Evolutionary conservation across 176 grass and related monocot species (phyloP).

Genomic region (Raddia guianensis): DNA sequence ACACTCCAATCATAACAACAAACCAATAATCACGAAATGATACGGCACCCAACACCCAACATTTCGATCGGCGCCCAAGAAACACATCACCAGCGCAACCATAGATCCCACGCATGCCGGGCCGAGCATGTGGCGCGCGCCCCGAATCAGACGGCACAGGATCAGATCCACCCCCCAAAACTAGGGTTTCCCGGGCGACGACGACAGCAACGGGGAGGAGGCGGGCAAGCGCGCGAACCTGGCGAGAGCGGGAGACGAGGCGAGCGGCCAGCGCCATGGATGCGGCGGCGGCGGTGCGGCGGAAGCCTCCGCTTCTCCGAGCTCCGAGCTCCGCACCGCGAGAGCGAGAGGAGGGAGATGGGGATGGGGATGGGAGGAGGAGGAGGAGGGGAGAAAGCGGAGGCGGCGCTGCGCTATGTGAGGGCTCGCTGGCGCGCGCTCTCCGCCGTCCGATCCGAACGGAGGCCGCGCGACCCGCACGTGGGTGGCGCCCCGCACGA

Average conservation of each 20-base stretch:
- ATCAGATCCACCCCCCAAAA: slow-evolving; percentile 39
- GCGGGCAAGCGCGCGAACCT: slow-evolving; percentile 41
- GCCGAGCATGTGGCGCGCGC: background rate
- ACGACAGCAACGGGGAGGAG: background rate
- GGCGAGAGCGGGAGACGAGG: slow-evolving; percentile 75
- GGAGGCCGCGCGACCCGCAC: background rate
- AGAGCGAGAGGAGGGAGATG: background rate
- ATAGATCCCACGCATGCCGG: slow-evolving; percentile 14
- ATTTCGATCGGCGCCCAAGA: background rate
- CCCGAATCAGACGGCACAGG: background rate
- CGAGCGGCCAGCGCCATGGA: slow-evolving; percentile 88
- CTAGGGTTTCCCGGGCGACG: background rate
- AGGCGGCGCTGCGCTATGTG: slow-evolving; percentile 52
- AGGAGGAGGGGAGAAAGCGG: slow-evolving; percentile 14
- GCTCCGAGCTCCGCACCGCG: background rate
- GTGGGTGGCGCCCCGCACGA: background rate
- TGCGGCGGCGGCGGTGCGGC: slow-evolving; percentile 33
- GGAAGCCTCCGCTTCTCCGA: slow-evolving; percentile 31
- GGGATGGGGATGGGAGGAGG: slow-evolving; percentile 25
- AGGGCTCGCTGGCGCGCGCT: background rate
- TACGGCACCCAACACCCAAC: background rate
- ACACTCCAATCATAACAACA: no score
- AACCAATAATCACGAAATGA: background rate
- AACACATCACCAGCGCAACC: background rate
- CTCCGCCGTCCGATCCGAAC: slow-evolving; percentile 45